phyloP scores from a whole-genome alignment of 805 yeast genomes.

The Tetrapisispora pingtungensis region DNA sequence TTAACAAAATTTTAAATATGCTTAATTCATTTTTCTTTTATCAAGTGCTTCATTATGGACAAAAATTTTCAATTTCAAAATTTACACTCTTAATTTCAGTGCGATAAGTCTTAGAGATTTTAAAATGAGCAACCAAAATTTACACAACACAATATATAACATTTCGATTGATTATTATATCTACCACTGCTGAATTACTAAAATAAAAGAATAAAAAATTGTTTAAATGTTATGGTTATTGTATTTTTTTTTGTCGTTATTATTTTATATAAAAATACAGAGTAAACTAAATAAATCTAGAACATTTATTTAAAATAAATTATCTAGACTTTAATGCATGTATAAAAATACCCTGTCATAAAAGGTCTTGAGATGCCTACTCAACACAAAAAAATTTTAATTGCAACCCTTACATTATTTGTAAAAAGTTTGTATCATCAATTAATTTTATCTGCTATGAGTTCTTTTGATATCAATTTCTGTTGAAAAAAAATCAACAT shows the following conservation, averaged over 20 bases:
- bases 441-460: slow-evolving; percentile 1
- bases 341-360: background rate
- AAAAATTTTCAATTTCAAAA: no score
- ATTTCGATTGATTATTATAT: no score
- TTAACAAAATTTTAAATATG: no score
- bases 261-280: background rate
- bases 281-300: background rate
- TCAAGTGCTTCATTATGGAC: no score
- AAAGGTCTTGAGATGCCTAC: background rate
- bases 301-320: background rate
- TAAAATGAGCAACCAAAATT: no score
- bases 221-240: background rate
- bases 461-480: slow-evolving; percentile 11
- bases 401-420: no score
- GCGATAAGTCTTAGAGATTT: no score
- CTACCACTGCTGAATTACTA: no score
- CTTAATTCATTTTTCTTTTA: no score
- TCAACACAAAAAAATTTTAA: background rate
- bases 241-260: background rate
- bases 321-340: background rate
- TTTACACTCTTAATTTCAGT: no score
- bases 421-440: background rate
- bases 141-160: no score
- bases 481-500: slow-evolving; percentile 18
- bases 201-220: no score